A percentile compares a stretch with the other conserved stretches of the same genome.
These are phyloP conservation scores for Hirsutella minnesotensis DNA, from an alignment of 2,329 filamentous ascomycete species.

Conservation along the genomic window DNA sequence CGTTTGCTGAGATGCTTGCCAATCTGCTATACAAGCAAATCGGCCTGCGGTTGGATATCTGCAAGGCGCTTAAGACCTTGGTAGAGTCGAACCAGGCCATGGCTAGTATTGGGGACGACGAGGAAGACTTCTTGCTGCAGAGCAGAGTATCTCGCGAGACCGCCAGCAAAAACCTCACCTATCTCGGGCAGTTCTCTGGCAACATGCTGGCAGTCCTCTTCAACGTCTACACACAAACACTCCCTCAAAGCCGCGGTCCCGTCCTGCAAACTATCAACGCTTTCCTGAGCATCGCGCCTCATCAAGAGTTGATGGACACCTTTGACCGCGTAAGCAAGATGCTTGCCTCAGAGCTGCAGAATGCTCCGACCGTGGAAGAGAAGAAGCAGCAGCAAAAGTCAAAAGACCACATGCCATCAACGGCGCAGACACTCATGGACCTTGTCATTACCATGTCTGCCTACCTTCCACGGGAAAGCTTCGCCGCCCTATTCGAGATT, in stretches of 20 bases:
- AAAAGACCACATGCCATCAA: slow-evolving; percentile 72
- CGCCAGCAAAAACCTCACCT: slow-evolving; percentile 69
- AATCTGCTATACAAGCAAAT: slow-evolving; percentile 90
- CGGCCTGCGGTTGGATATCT: slow-evolving; percentile 76
- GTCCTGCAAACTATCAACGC: slow-evolving; percentile 92
- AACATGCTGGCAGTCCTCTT: slow-evolving; percentile 96
- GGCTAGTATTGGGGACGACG: slow-evolving; percentile 51
- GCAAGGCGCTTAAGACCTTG: slow-evolving; percentile 71
- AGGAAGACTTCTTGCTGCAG: slow-evolving; percentile 65
- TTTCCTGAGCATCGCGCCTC: slow-evolving; percentile 79
- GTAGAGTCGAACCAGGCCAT: slow-evolving; percentile 89
- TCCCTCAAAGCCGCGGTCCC: slow-evolving; percentile 81
- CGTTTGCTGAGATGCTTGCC: slow-evolving; percentile 79
- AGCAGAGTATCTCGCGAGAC: slow-evolving; percentile 64
- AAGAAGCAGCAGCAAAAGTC: slow-evolving; percentile 52
- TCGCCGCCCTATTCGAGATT: slow-evolving; percentile 74
- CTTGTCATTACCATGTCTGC: slow-evolving; percentile 91
- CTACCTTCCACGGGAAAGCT: slow-evolving; percentile 81
- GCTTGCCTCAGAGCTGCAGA: slow-evolving; percentile 59
- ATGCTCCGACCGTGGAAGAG: slow-evolving; percentile 37
- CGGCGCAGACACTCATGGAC: slow-evolving; percentile 90
- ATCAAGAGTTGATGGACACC: slow-evolving; percentile 69
- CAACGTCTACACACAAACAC: slow-evolving; percentile 94
- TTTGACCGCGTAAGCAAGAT: slow-evolving; percentile 79
- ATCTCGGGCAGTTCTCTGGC: slow-evolving; percentile 66